Base-by-base conservation (phyloP, 441 rosid genomes). In the Isatis lusitanica region DNA sequence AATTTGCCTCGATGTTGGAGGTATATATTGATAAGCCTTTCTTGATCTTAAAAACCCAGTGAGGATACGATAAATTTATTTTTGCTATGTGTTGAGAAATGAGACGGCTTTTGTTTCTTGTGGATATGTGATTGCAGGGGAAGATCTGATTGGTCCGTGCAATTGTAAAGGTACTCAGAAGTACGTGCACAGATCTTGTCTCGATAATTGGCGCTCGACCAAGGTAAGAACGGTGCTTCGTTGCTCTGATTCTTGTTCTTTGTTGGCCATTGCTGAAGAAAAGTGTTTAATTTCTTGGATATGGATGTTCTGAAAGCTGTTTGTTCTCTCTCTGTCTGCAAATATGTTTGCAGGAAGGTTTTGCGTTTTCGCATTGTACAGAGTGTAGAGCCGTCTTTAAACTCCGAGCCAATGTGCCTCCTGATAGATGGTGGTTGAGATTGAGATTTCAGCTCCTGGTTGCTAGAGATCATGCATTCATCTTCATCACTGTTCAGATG, bases 341-440 rank as follows among this genome's bases (percentile, higher is more conserved):
- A 60, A 16, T 63, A 39, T 81, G 68, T 85, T 74, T 70, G n/a
- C 87, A 96, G 99, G 99, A 96, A 88, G 99, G 99, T 66, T 96
- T 93, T 89, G 99, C 99, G 70, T 96, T 96, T 87, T 90, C 98
- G 68, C 99, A 96, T 78, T 96, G 99, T 83, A 93, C 99, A 63
- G 99, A 96, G 79, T 96, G 99, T 86, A 88, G 97, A 81, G 98
- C 97, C 12, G 77, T 82, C 76, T 96, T 96, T 80, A 75, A 91
- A 79, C 85, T 96, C 74, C 87, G 99, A 63, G 94, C 97, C 67
- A 93, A 96, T 84, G 93, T 92, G 51, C 99, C 99, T 52, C 80
- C 97, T 68, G 98, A 96, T 69, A 89, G 99, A 74, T 96, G 99
- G 99, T 91, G 99, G 99, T 78, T 93, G 84, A 90, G 98, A 82